Percentiles rank a stretch among this genome's conserved stretches.
These are phyloP conservation scores for Persicaria tinctoria DNA, from an alignment of 148 eudicot genomes.

Conservation along the genomic window DNA sequence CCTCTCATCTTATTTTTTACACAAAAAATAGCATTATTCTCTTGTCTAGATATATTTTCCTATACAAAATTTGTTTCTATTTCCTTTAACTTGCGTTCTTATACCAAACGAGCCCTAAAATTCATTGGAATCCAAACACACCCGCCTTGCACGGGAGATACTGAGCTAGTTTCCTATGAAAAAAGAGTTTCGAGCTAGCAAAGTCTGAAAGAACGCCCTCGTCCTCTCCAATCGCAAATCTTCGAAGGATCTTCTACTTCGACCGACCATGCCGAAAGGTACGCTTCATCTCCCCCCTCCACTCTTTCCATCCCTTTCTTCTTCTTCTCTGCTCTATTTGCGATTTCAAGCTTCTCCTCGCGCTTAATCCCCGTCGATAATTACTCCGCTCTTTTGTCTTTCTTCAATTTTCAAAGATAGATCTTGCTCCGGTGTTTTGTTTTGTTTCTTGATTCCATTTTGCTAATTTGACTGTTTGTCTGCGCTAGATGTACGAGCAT, in stretches of 20 bases:
- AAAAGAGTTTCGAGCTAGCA: neutral
- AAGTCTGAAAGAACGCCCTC: neutral
- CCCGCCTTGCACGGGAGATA: no score
- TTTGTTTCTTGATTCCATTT: neutral
- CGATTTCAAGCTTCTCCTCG: neutral
- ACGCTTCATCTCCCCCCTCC: neutral
- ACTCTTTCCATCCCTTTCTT: neutral
- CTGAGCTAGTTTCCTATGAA: no score
- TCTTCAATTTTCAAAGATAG: neutral
- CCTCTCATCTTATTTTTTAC: no score
- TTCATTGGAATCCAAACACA: no score
- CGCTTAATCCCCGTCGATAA: neutral
- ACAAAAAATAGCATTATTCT: no score
- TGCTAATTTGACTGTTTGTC: neutral
- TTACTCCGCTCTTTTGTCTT: neutral
- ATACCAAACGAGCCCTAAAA: no score
- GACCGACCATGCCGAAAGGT: conserved; percentile 8
- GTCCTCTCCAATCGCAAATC: neutral
- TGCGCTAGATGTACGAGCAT: neutral
- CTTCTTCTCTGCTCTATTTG: neutral
- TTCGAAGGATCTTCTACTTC: conserved; percentile 9
- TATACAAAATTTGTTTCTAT: no score
- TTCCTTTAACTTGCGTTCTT: no score
- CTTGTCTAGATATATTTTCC: no score
- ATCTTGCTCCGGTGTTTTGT: neutral